Evolutionary conservation across 2,329 filamentous ascomycete species (phyloP), one percentile per base, ranked within the genome.

Genomic region (Colletotrichum sojae): DNA sequence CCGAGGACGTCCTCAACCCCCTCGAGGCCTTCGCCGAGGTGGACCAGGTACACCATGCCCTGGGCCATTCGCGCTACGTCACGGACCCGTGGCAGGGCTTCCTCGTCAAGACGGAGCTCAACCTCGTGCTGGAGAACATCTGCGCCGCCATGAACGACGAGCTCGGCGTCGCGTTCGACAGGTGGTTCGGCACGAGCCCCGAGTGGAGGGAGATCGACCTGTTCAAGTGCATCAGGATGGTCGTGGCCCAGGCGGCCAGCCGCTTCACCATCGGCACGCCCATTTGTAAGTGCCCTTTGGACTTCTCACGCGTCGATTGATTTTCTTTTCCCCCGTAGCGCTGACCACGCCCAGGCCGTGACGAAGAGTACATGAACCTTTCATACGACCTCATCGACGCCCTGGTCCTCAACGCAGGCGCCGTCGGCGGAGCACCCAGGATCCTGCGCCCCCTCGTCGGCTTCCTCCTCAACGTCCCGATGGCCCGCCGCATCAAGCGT

Each of bases 81-180:
- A 45, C 55, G 4, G 81, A 84, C 59, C 71, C 76, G 0, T 81
- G 82, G 78, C 79, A 80, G 43, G 78, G 76, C 0, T 43, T 71
- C 27, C 64, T 82, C 3, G 75, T 82, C 53, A 81, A 79, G 74
- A 78, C 73, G 6, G 78, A 82, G 6, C 53, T 83, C 16, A 81
- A 79, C 69, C 68, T 71, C 0, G 72, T 75, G 4, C 70, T 82
- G n/a, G 78, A 82, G 62, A 77, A 70, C 4, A 71, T 82, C 2
- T 77, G 75, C 54, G 74, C 74, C 0, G 75, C 71, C 1, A 75
- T 83, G 74, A 78, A 80, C 45, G 73, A 81, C 4, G 80, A 83
- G 63, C 66, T 82, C 2, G 69, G 71, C 4, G 51, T 72, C 8
- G 78, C 78, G 0, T 78, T 82, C 64, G 79, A 82, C 39, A 73